Evolutionary conservation across 805 yeast species (phyloP).

Genomic region (Kodamaea kakaduensis): DNA sequence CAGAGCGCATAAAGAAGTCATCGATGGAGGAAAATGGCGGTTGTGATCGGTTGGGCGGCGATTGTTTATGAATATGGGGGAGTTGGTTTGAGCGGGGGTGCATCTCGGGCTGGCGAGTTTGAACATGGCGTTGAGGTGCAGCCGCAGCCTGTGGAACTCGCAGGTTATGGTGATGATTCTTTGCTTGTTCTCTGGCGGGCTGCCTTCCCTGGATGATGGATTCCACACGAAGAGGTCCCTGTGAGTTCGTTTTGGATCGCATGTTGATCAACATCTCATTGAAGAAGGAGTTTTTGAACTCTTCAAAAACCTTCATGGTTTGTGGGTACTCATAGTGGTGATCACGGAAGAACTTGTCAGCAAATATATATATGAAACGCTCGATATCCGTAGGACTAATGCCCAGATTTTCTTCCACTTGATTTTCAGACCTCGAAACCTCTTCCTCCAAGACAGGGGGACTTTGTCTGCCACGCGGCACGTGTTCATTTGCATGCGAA

Average conservation of each 20-base stretch:
- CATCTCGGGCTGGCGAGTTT: constrained; percentile 1
- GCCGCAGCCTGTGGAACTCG: constrained; percentile 8
- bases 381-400: constrained; percentile 29
- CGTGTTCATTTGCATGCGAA: not conserved
- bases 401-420: not conserved
- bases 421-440: not conserved
- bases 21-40: constrained; percentile 12
- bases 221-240: constrained; percentile 5
- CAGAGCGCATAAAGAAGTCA: constrained; percentile 12
- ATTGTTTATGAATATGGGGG: constrained; percentile 6
- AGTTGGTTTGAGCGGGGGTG: constrained; percentile 3
- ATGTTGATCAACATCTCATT: constrained; percentile 38
- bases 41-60: constrained; percentile 3
- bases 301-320: constrained; percentile 40
- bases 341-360: constrained; percentile 39
- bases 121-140: too few relatives aligned
- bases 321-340: constrained; percentile 42
- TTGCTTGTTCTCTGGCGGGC: constrained; percentile 6
- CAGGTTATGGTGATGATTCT: not conserved
- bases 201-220: constrained; percentile 7
- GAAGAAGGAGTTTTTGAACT: constrained; percentile 38
- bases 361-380: constrained; percentile 37
- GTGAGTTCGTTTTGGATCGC: constrained; percentile 8
- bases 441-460: constrained; percentile 2
- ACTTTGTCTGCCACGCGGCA: constrained; percentile 2